Conservation (phyloP, 2,329 filamentous ascomycete species). For the Colletotrichum orbiculare region DNA sequence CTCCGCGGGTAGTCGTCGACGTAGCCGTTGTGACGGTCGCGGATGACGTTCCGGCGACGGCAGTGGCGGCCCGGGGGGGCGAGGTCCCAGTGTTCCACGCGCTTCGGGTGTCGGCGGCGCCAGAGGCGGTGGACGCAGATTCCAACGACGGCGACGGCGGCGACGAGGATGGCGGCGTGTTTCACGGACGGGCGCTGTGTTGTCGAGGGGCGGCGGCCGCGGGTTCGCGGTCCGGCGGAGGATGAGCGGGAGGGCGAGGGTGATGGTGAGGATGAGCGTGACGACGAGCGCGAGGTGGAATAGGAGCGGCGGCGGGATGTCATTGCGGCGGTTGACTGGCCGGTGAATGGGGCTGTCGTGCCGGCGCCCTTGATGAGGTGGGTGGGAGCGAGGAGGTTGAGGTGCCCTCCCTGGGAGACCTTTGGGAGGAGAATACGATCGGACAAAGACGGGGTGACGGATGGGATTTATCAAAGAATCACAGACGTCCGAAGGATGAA, state of each 20-base stretch:
- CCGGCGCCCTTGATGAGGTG: too few species aligned
- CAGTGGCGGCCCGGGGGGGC: conserved; percentile 15
- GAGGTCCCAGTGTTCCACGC: conserved; percentile 45
- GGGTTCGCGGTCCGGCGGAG: conserved; percentile 25
- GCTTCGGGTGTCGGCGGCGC: conserved; percentile 46
- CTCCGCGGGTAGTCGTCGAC: conserved; percentile 14
- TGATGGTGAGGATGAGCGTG: conserved; percentile 38
- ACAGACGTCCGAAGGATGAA: not conserved
- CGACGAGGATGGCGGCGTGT: conserved; percentile 46
- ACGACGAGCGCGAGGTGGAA: conserved; percentile 19
- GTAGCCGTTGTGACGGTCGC: conserved; percentile 27
- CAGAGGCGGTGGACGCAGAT: conserved; percentile 49
- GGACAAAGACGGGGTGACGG: not conserved
- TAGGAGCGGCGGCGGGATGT: not conserved
- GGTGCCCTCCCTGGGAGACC: not conserved
- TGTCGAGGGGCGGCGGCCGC: conserved; percentile 8
- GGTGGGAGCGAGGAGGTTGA: not conserved
- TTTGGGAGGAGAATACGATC: not conserved
- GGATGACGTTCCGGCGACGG: conserved; percentile 32
- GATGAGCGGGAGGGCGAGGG: conserved; percentile 34
- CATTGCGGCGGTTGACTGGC: not conserved
- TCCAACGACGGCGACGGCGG: conserved; percentile 49
- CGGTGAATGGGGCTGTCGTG: not conserved
- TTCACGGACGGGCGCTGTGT: conserved; percentile 42
- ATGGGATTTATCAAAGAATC: conserved; percentile 12